Conservation (phyloP, 2,329 filamentous ascomycete genomes). For the Endoconidiophora polonica region DNA sequence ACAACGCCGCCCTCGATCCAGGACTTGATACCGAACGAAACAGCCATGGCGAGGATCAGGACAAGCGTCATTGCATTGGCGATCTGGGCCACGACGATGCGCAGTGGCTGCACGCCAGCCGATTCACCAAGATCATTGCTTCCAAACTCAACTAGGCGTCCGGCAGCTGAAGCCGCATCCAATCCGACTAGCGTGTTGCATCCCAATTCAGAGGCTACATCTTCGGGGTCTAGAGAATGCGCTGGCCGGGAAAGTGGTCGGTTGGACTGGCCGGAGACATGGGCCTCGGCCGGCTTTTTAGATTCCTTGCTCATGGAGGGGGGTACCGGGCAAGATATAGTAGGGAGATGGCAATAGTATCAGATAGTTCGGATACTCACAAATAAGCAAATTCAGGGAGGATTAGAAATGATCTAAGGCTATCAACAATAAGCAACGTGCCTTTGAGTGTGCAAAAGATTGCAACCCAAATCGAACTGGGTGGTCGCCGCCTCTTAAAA, state of each 20-base stretch:
- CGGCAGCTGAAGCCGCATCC: slow-evolving; percentile 30
- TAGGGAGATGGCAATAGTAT: background rate
- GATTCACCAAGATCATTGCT: slow-evolving; percentile 36
- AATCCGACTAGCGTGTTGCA: slow-evolving; percentile 38
- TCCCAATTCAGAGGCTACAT: slow-evolving; percentile 35
- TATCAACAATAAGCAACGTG: no score
- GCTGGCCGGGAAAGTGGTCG: slow-evolving; percentile 35
- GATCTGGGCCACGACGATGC: slow-evolving; percentile 40
- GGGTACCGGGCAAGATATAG: background rate
- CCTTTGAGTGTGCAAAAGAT: no score
- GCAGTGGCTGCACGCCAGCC: slow-evolving; percentile 34
- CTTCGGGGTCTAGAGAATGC: slow-evolving; percentile 33
- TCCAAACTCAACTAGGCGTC: slow-evolving; percentile 37
- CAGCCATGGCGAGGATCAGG: slow-evolving; percentile 43
- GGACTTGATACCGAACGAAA: slow-evolving; percentile 31
- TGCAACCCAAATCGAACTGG: no score
- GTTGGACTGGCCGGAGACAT: slow-evolving; percentile 22
- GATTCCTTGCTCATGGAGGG: background rate
- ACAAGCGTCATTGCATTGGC: slow-evolving; percentile 43
- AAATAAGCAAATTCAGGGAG: background rate
- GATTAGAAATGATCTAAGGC: no score
- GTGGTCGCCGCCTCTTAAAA: no score
- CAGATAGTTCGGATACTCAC: background rate
- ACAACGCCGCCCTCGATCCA: slow-evolving; percentile 36
- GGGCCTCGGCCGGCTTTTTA: slow-evolving; percentile 8